These are phyloP conservation scores for Prinsepia uniflora DNA, from an alignment of 306 rosid species.

Conservation along the genomic window DNA sequence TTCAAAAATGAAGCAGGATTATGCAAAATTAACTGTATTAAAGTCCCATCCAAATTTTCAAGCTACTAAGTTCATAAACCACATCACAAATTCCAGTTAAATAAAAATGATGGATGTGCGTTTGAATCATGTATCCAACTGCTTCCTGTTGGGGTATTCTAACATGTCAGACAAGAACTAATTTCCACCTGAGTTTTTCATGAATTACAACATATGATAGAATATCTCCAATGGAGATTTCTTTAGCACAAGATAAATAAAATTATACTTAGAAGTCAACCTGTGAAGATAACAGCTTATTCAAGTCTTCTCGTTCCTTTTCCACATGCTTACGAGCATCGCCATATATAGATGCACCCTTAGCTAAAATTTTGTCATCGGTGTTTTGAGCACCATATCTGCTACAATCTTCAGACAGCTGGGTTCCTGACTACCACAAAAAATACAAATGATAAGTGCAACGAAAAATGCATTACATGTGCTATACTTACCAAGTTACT, in stretches of 20 bases:
- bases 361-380: slow-evolving; percentile 71
- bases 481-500: slow-evolving; percentile 14
- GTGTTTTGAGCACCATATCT: slow-evolving; percentile 88
- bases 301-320: slow-evolving; percentile 90
- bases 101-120: neutral
- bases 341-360: slow-evolving; percentile 90
- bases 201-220: neutral
- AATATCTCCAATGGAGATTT: neutral
- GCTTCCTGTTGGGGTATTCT: neutral
- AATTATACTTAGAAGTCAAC: slow-evolving; percentile 34
- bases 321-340: slow-evolving; percentile 94
- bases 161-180: neutral
- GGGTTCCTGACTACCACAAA: slow-evolving; percentile 77
- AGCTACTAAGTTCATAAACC: neutral
- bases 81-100: neutral
- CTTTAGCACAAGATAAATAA: neutral
- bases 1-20: neutral
- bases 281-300: slow-evolving; percentile 71
- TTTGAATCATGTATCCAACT: neutral
- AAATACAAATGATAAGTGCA: slow-evolving; percentile 20
- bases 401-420: slow-evolving; percentile 97
- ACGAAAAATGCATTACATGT: neutral
- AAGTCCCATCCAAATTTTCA: neutral
- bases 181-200: neutral
- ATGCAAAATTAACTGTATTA: neutral